Base-by-base conservation (phyloP, 768 basidiomycete species). In the Suillus bovinus region DNA sequence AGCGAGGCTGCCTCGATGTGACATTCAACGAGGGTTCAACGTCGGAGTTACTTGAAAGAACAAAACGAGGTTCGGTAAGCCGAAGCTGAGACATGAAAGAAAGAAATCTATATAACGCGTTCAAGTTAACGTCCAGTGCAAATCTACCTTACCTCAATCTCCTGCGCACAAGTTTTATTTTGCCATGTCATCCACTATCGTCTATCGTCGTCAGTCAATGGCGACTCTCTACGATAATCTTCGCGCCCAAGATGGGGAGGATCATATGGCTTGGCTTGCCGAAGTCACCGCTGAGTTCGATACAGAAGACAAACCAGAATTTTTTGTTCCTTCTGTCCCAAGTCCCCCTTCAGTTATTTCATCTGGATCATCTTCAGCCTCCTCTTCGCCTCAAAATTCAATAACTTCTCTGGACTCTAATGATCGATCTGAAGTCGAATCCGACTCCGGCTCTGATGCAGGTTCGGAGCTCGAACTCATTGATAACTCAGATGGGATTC, bases 1-100 rank as follows among this genome's bases (percentile, higher is more conserved):
- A 70, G 72, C 70, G 69, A 72, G 74, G 74, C 73, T 38, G 72
- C 74, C 74, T 74, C 74, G 70, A 74, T 76, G 74, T 74, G 74
- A 74, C 62, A 63, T 53, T 16, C 66, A 60, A 70, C 75, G 68
- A 76, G 73, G 73, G 73, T 67, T 68, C 63, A 66, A 58, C 17
- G 75, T 74, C 73, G 73, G 73, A 74, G 75, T 74, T 74, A 74
- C 65, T 69, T 74, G 69, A 76, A 74, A 75, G 69, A 74, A 76
- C 71, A 74, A 76, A 76, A 74, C 76, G 75, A 75, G 73, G 73
- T 72, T 76, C 75, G 75, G 74, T 74, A 76, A 73, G 73, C 72
- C 64, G 69, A 73, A 72, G 67, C 69, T 73, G 70, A 76, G 72
- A 70, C 74, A 74, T 74, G 74, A 76, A 74, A 75, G 74, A 75